Conservation (phyloP, 805 yeast genomes). For the Yarrowia keelungensis region DNA sequence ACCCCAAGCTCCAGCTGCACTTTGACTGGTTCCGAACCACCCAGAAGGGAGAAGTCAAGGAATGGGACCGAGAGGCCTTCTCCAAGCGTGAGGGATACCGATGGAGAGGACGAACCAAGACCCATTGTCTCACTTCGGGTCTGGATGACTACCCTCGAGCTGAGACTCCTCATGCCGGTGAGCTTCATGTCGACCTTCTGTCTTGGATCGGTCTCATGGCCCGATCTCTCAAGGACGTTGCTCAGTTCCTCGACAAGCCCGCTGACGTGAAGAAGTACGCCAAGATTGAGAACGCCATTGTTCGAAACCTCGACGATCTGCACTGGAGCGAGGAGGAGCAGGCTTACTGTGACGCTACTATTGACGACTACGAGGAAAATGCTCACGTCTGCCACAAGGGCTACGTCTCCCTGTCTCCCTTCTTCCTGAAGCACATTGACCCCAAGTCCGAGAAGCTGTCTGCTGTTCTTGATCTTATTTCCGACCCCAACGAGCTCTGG, state of each 20-base stretch:
- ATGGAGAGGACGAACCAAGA: constrained; percentile 90
- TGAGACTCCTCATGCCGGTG: constrained; percentile 80
- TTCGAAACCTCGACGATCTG: constrained; percentile 68
- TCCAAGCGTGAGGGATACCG: constrained; percentile 72
- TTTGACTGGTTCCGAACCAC: constrained; percentile 85
- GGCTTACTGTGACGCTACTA: constrained; percentile 82
- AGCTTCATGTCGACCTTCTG: constrained; percentile 85
- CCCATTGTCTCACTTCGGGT: constrained; percentile 91
- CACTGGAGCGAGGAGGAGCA: constrained; percentile 79
- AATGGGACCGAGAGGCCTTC: constrained; percentile 65
- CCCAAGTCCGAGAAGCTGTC: constrained; percentile 57
- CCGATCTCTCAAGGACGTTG: constrained; percentile 75
- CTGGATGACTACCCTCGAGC: constrained; percentile 95
- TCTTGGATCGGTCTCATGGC: constrained; percentile 97
- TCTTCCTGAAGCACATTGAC: constrained; percentile 70
- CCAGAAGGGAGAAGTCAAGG: constrained; percentile 76
- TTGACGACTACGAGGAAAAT: constrained; percentile 73
- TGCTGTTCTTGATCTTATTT: constrained; percentile 62
- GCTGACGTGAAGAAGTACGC: constrained; percentile 66
- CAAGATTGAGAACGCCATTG: constrained; percentile 61
- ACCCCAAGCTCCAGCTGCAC: constrained; percentile 77
- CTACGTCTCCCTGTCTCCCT: constrained; percentile 85
- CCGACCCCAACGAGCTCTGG: constrained; percentile 79
- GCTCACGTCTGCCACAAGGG: constrained; percentile 85
- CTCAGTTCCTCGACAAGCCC: constrained; percentile 62